Base-by-base conservation (phyloP, 164 flowering plant genomes). In the Vitis riparia region DNA sequence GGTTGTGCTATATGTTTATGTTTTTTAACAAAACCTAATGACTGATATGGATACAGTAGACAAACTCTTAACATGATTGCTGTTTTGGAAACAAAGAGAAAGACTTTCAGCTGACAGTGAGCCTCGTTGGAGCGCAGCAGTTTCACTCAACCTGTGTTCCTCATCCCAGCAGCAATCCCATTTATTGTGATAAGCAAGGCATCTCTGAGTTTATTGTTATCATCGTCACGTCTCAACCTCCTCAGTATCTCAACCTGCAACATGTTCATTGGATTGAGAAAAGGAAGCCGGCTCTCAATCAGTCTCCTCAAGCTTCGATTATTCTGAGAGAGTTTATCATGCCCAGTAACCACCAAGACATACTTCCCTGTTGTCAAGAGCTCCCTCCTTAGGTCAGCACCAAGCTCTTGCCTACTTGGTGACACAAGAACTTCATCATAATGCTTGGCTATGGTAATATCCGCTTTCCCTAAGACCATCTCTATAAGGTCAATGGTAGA, bases 131-230 rank as follows among this genome's bases (percentile, higher is more conserved):
- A 15, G 59, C 5, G 15, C 59, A 13, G 16, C 61, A n/a, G n/a
- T 15, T 64, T n/a, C 16, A 27, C 47, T 78, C 56, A 94, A 72
- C 98, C 97, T 16, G 98, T 94, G 82, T 94, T 94, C 79, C 92
- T 92, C 97, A 92, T 94, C 65, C 98, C 98, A 61, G 98, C 97
- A 59, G 98, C 97, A 67, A 94, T 94, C 15, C 97, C 97, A 76
- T 94, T 94, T 15, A 94, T 89, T 23, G 97, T 94, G 65, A 94
- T 89, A 9, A 91, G 97, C 77, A 92, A 74, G 9, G 97, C 93
- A 84, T 94, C 98, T 76, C 97, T 78, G 51, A 92, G 90, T 71
- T 89, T 87, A 68, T 76, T 60, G 66, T 92, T 92, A 56, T 89
- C 89, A 16, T 86, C 87, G 50, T 94, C 98, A 3, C 81, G 68